Evolutionary conservation across 2,329 filamentous ascomycete genomes (phyloP).

Genomic region (Diaporthe vexans): DNA sequence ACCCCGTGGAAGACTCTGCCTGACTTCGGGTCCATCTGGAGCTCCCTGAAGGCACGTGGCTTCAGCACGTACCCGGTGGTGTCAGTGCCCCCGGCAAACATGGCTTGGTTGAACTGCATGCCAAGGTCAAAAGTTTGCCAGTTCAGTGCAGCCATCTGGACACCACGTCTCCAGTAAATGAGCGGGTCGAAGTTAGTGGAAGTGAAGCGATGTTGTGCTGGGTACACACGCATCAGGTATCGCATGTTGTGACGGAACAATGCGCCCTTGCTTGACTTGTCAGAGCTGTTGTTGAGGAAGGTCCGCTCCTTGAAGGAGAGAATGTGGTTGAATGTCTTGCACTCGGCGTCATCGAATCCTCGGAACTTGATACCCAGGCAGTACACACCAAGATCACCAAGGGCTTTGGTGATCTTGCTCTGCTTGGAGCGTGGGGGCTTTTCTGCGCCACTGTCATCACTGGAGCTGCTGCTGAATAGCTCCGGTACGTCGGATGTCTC

Average conservation of each 20-base stretch:
- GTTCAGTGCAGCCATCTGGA: conserved; percentile 98
- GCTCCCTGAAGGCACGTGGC: conserved; percentile 84
- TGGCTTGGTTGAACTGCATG: conserved; percentile 96
- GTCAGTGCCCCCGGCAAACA: conserved; percentile 93
- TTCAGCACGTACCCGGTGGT: conserved; percentile 94
- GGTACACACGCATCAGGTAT: conserved; percentile 94
- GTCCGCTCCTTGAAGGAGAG: conserved; percentile 94
- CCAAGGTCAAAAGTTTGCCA: conserved; percentile 98
- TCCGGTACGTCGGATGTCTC: conserved; percentile 62
- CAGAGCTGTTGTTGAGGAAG: conserved; percentile 84
- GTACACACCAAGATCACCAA: conserved; percentile 89
- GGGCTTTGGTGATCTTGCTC: conserved; percentile 87
- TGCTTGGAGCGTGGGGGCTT: conserved; percentile 67
- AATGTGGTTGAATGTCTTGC: conserved; percentile 92
- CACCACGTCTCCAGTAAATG: conserved; percentile 92
- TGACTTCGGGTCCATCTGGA: conserved; percentile 60
- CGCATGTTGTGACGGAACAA: conserved; percentile 92
- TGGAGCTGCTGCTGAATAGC: conserved; percentile 72
- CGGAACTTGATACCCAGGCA: conserved; percentile 83
- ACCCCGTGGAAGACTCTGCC: conserved; percentile 48
- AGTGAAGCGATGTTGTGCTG: conserved; percentile 82
- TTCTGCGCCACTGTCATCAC: conserved; percentile 81
- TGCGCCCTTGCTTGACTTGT: conserved; percentile 80
- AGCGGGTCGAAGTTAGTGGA: conserved; percentile 97
- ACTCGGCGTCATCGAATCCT: conserved; percentile 82